Evolutionary conservation across 2,329 filamentous ascomycete genomes (phyloP).

Genomic region (Nannizzia gypsea): DNA sequence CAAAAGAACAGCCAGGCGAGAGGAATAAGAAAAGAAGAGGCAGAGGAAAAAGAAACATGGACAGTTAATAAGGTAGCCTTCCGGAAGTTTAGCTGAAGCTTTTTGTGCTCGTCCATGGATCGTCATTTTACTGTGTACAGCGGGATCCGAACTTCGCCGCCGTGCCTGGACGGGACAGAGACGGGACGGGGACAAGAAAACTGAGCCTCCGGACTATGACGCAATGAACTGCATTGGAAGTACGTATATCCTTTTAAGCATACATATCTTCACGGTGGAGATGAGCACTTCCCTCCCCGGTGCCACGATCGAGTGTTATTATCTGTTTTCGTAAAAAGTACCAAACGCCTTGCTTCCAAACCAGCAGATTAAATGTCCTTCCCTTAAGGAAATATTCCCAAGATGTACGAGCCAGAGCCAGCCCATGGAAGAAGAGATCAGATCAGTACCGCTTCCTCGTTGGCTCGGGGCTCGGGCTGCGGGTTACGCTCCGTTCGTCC

Average conservation of each 20-base stretch:
- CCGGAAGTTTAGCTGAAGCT: neutral
- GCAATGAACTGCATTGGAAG: neutral
- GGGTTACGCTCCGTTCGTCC: slow-evolving; percentile 68
- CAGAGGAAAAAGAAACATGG: too few species aligned
- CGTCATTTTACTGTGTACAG: too few species aligned
- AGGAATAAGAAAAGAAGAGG: neutral
- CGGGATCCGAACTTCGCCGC: neutral
- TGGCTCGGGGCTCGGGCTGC: slow-evolving; percentile 79
- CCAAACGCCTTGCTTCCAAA: slow-evolving; percentile 2
- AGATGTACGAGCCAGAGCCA: neutral
- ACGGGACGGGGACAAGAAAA: too few species aligned
- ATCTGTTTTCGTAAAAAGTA: neutral
- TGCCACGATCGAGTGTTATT: neutral
- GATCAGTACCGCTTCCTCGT: slow-evolving; percentile 51
- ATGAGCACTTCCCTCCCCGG: too few species aligned
- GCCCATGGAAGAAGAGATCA: neutral
- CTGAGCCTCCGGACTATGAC: neutral
- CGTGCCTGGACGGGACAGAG: too few species aligned
- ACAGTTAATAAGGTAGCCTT: too few species aligned
- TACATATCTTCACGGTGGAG: neutral
- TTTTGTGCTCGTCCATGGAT: neutral
- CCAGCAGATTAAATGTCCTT: neutral
- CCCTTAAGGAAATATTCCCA: neutral
- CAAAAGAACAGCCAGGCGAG: too few species aligned
- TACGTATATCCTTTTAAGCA: neutral